These are phyloP conservation scores for Malania oleifera DNA, from an alignment of 164 flowering plant species.

Conservation along the genomic window DNA sequence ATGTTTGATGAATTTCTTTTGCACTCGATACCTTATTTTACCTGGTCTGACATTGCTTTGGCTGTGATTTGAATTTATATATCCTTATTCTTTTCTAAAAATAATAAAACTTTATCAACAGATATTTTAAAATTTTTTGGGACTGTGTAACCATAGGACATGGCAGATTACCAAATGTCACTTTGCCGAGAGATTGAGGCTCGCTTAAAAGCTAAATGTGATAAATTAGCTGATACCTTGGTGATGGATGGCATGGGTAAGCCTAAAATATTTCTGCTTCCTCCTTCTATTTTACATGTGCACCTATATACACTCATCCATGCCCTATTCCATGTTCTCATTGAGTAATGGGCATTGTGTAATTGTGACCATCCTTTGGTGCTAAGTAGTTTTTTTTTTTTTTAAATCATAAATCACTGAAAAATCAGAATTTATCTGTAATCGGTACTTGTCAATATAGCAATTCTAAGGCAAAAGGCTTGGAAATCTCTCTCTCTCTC, in stretches of 20 bases:
- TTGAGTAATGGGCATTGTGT: not conserved
- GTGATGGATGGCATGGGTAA: conserved; percentile 67
- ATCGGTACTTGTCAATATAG: no score
- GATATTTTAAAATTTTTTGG: not conserved
- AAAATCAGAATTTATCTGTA: no score
- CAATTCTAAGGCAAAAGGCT: no score
- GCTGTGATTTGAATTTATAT: not conserved
- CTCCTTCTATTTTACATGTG: not conserved
- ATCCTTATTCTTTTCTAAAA: not conserved
- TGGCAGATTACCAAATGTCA: conserved; percentile 64
- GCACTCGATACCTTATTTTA: no score
- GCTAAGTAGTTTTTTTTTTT: no score
- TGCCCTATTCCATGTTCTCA: not conserved
- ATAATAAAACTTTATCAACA: not conserved
- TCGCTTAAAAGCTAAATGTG: conserved; percentile 78
- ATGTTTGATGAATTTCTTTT: no score
- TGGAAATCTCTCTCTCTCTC: no score
- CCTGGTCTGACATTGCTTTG: not conserved
- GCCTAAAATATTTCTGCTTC: conserved; percentile 13
- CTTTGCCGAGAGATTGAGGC: conserved; percentile 68
- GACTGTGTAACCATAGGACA: conserved; percentile 43
- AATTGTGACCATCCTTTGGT: no score
- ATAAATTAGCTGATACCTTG: conserved; percentile 69
- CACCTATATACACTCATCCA: not conserved
- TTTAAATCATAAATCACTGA: no score